These are phyloP conservation scores for Fusarium liriodendri DNA, from an alignment of 2,329 filamentous ascomycete genomes.

Conservation along the genomic window DNA sequence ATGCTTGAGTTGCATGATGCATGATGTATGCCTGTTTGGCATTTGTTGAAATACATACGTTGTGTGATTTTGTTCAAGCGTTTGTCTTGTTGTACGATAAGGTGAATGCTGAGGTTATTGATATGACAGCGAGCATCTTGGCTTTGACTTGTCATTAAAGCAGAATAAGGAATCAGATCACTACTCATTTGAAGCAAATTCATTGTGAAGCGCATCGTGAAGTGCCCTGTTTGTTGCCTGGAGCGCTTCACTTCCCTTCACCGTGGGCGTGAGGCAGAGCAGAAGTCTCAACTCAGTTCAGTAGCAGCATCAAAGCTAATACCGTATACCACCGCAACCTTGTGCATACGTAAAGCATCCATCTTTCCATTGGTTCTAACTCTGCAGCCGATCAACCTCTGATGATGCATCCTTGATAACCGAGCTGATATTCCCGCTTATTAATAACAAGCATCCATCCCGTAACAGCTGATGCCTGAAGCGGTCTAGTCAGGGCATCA, in stretches of 20 bases:
- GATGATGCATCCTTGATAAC: not conserved
- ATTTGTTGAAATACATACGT: constrained; percentile 24
- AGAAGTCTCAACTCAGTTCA: not conserved
- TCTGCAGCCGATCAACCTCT: not conserved
- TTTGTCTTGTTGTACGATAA: not conserved
- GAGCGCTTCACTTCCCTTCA: not conserved
- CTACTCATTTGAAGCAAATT: not conserved
- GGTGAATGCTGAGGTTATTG: not conserved
- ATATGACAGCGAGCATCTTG: not conserved
- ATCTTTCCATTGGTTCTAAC: not conserved
- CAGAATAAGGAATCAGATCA: not conserved
- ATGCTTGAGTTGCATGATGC: constrained; percentile 1
- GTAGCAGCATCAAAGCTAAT: not conserved
- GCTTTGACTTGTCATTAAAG: not conserved
- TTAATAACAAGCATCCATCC: constrained; percentile 11
- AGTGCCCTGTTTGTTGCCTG: not conserved
- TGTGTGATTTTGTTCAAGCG: constrained; percentile 4
- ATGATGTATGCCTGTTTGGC: constrained; percentile 9
- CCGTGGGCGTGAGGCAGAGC: not conserved
- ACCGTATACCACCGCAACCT: not conserved
- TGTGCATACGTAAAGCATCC: not conserved
- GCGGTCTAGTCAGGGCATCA: constrained; percentile 12
- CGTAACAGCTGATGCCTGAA: constrained; percentile 20
- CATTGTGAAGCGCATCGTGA: not conserved
- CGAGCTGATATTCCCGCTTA: constrained; percentile 11